phyloP scores from a whole-genome alignment of 23 red algal genomes.

The Pyropia haitanensis region DNA sequence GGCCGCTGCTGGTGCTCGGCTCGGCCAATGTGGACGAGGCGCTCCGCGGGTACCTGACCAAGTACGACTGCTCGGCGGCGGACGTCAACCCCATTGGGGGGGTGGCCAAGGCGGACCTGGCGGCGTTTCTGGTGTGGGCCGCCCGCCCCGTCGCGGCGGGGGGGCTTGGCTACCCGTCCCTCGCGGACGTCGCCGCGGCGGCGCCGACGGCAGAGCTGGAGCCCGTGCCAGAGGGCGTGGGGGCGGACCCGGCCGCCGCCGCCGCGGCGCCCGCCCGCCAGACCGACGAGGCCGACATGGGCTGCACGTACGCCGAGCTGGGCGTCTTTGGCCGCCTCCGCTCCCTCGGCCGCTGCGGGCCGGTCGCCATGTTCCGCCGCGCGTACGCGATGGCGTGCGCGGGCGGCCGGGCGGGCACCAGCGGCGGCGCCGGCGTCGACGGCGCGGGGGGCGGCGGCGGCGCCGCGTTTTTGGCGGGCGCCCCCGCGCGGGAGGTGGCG shows the following conservation, averaged over 20 bases:
- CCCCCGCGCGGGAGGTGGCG: constrained; percentile 43
- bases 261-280: constrained; percentile 58
- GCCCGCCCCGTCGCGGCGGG: constrained; percentile 19
- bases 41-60: constrained; percentile 95
- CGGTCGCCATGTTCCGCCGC: constrained; percentile 45
- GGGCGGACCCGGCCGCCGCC: not conserved
- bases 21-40: constrained; percentile 94
- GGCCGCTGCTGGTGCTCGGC: constrained; percentile 81
- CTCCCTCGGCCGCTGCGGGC: constrained; percentile 77
- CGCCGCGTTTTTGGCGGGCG: not conserved
- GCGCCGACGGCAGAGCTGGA: constrained; percentile 96
- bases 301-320: constrained; percentile 95
- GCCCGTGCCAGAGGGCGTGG: constrained; percentile 29
- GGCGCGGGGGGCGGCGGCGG: no score
- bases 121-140: constrained; percentile 73
- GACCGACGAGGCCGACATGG: constrained; percentile 99
- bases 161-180: constrained; percentile 57
- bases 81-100: constrained; percentile 99
- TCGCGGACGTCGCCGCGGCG: constrained; percentile 66
- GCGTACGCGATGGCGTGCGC: constrained; percentile 25
- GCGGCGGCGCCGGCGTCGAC: no score
- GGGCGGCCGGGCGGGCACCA: constrained; percentile 10
- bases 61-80: constrained; percentile 95
- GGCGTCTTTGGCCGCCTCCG: constrained; percentile 79
- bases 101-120: constrained; percentile 80